Base-by-base conservation (phyloP, 352 stramenopile species). In the Phytophthora ramorum region DNA sequence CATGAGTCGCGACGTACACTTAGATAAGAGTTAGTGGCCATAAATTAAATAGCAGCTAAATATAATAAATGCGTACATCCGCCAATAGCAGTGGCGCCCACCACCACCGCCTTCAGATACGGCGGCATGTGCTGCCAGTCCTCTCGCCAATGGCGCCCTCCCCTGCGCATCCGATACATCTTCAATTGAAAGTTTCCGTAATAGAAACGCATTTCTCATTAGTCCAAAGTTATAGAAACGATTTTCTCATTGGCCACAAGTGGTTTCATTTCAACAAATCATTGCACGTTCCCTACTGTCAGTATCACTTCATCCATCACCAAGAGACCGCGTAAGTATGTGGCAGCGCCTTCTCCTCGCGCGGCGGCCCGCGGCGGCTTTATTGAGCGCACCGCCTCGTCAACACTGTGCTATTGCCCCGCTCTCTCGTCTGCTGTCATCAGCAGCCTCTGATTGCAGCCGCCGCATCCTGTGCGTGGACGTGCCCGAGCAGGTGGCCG, bases 391-490 rank as follows among this genome's bases (percentile, higher is more conserved):
- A 20, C 44, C 4, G 37, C 30, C 34, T 58, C n/a, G 19, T 51
- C 46, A 17, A 38, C 16, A 30, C 37, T 32, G 22, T 26, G 38
- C 40, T 2, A 17, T 20, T 13, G 20, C 38, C 58, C 3, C 28
- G 19, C 20, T 63, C 10, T 46, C 47, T 24, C 59, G 64, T 20
- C 50, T 66, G 24, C 52, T 78, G 22, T 62, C 74, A 40, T 52
- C 47, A 1, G 22, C 44, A 5, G 41, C 58, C 1, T 7, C 28
- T 10, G 45, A 69, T 3, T 38, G 58, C 26, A 71, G 47, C 41
- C 56, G 68, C 40, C 84, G 84, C 44, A 83, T 93, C 46, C 68
- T 93, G 20, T 93, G 80, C 24, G 75, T 93, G 14, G 79, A 89
- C 47, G 71, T 90, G 4, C 80, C 80, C 22, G 63, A 75, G 44